Evolutionary conservation across 306 rosid genomes (phyloP).

Genomic region (Vigna hirtella): DNA sequence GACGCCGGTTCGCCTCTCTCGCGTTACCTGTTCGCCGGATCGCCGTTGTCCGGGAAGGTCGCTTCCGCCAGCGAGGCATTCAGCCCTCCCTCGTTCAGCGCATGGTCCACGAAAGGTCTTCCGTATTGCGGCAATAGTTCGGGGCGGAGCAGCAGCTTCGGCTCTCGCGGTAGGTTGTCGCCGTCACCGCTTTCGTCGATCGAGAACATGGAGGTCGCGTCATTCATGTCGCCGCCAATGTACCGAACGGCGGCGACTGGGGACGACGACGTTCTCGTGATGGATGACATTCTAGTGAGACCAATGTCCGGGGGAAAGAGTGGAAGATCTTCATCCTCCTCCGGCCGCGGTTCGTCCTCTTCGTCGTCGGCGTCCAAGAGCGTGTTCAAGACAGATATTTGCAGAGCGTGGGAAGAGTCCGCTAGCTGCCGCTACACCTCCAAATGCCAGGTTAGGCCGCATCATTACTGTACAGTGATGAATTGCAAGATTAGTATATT

Average conservation of each 20-base stretch:
- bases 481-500: constrained; percentile 18
- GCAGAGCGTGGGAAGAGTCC: constrained; percentile 53
- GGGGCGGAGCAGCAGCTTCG: constrained; percentile 53
- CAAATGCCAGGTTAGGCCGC: constrained; percentile 64
- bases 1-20: constrained; percentile 57
- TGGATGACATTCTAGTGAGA: constrained; percentile 70
- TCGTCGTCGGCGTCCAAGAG: constrained; percentile 44
- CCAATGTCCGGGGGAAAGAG: constrained; percentile 45
- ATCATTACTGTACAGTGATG: constrained; percentile 20
- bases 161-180: constrained; percentile 51
- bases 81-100: constrained; percentile 44
- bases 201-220: constrained; percentile 63
- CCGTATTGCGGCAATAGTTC: constrained; percentile 35
- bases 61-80: constrained; percentile 40
- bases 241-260: constrained; percentile 63
- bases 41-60: constrained; percentile 50
- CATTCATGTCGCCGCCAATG: constrained; percentile 46
- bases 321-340: constrained; percentile 54
- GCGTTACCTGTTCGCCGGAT: constrained; percentile 50
- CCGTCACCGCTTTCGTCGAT: constrained; percentile 60
- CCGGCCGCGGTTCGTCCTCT: constrained; percentile 34
- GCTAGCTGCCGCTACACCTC: constrained; percentile 52
- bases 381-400: constrained; percentile 47
- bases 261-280: constrained; percentile 74
- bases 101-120: constrained; percentile 34